Conservation (phyloP, 441 rosid species). For the Monsonia emarginata region DNA sequence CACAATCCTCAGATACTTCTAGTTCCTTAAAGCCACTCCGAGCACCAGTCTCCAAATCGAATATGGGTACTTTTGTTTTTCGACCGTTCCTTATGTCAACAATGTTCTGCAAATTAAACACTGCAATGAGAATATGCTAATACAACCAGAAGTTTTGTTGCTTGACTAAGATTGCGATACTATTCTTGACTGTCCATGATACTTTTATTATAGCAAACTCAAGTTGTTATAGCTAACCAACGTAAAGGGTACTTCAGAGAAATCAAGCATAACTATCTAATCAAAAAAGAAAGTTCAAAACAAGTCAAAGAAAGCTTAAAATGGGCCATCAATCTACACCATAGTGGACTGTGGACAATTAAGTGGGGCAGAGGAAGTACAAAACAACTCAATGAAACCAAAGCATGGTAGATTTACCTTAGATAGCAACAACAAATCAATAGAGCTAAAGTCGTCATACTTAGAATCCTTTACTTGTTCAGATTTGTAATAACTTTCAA, state of each 20-base stretch:
- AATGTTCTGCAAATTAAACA: conserved; percentile 55
- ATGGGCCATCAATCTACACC: neutral
- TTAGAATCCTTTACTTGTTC: conserved; percentile 82
- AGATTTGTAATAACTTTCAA: conserved; percentile 82
- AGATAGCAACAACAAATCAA: conserved; percentile 76
- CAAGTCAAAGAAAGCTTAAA: too few relatives aligned
- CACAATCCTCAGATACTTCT: conserved; percentile 87
- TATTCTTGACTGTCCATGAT: neutral
- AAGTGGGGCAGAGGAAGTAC: neutral
- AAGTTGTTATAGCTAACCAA: neutral
- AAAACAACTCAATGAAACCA: conserved; percentile 10
- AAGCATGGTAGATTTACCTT: conserved; percentile 43
- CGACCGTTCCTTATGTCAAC: conserved; percentile 53
- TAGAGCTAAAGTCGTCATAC: conserved; percentile 82
- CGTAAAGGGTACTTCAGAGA: neutral
- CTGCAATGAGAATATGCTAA: conserved; percentile 8
- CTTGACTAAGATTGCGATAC: too few relatives aligned
- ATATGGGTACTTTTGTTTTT: conserved; percentile 71
- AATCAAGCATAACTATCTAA: neutral
- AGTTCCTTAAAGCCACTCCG: conserved; percentile 84
- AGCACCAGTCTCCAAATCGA: conserved; percentile 82
- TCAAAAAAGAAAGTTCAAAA: neutral
- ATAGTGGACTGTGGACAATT: too few relatives aligned
- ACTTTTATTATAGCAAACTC: neutral
- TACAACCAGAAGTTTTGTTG: neutral